A percentile compares a stretch with the other conserved stretches of the same genome.
phyloP scores from a whole-genome alignment of 768 basidiomycete species.

The Mycena galericulata region DNA sequence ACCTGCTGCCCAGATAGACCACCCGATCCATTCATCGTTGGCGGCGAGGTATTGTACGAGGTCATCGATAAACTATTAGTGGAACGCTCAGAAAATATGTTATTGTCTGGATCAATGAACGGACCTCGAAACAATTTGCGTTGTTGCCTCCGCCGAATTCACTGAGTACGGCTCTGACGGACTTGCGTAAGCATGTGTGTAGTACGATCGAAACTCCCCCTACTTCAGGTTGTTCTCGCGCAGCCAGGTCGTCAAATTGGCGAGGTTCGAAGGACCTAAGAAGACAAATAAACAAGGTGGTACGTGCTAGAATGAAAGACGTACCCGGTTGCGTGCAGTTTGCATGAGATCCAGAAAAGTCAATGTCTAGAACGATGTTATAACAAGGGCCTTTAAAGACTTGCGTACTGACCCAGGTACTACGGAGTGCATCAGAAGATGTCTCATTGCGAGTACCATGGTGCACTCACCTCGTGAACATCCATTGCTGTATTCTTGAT shows the following conservation, averaged over 20 bases:
- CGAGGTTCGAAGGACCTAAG: conserved; percentile 54
- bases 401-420: conserved; percentile 28
- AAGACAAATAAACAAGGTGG: not conserved
- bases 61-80: conserved; percentile 48
- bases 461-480: conserved; percentile 53
- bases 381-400: not conserved
- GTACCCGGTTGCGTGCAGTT: conserved; percentile 57
- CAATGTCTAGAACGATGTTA: conserved; percentile 45
- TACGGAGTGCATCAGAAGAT: not conserved
- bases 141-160: conserved; percentile 62
- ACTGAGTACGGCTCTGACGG: conserved; percentile 54
- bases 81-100: not conserved
- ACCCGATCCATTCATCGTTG: conserved; percentile 61
- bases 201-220: not conserved
- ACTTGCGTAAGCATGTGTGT: not conserved
- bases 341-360: conserved; percentile 57
- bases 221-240: conserved; percentile 57
- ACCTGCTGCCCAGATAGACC: conserved; percentile 62
- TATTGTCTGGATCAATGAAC: not conserved
- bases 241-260: conserved; percentile 55
- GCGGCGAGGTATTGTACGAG: conserved; percentile 53
- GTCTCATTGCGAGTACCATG: not conserved
- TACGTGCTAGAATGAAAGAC: not conserved
- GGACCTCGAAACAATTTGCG: conserved; percentile 53
- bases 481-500: conserved; percentile 58